phyloP scores from a whole-genome alignment of 495 filamentous ascomycete species.

The Neurospora sp. region DNA sequence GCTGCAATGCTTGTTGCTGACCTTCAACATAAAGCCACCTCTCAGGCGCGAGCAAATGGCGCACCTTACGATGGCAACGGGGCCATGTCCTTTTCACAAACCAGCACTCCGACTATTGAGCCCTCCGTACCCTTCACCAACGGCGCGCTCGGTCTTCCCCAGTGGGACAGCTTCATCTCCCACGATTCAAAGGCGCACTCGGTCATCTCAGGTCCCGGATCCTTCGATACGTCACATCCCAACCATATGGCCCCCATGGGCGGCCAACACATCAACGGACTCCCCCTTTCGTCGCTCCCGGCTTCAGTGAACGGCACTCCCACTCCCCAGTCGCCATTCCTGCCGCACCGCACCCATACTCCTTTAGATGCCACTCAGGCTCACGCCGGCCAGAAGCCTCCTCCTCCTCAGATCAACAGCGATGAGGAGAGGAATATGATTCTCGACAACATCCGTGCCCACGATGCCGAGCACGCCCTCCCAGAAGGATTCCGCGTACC shows the following conservation, averaged over 20 bases:
- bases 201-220: slow-evolving; percentile 49
- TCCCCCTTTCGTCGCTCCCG: slow-evolving; percentile 55
- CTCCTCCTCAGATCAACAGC: slow-evolving; percentile 54
- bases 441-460: slow-evolving; percentile 71
- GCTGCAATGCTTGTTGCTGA: slow-evolving; percentile 99
- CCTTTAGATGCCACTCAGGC: slow-evolving; percentile 45
- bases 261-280: slow-evolving; percentile 52
- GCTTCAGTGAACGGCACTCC: slow-evolving; percentile 65
- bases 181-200: slow-evolving; percentile 59
- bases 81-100: slow-evolving; percentile 63
- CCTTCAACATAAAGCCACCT: slow-evolving; percentile 92
- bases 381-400: slow-evolving; percentile 55
- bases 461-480: slow-evolving; percentile 71
- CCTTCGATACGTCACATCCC: slow-evolving; percentile 57
- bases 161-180: slow-evolving; percentile 77
- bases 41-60: slow-evolving; percentile 54
- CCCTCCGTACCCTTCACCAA: slow-evolving; percentile 59
- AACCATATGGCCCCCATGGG: slow-evolving; percentile 57
- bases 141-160: slow-evolving; percentile 69
- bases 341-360: slow-evolving; percentile 50
- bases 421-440: slow-evolving; percentile 78
- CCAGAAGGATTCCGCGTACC: slow-evolving; percentile 86
- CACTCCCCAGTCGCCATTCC: slow-evolving; percentile 62
- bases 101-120: slow-evolving; percentile 56
- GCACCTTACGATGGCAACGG: slow-evolving; percentile 57